Base-by-base conservation (phyloP, 768 basidiomycete genomes). In the Grammothele lineata region DNA sequence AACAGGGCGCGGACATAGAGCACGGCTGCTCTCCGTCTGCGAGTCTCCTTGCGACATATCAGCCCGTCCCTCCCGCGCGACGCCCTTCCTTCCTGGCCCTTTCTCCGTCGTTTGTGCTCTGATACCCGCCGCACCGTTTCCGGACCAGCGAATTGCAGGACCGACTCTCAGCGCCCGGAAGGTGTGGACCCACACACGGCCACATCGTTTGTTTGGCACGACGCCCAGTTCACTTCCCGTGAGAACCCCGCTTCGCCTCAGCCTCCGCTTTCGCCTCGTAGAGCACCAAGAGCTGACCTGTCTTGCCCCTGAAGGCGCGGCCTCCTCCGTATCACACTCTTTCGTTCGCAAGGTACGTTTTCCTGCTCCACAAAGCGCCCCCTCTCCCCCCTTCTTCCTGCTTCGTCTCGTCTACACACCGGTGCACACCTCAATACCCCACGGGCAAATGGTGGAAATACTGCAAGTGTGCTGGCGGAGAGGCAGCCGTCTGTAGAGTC, bases 291-390 rank as follows among this genome's bases (percentile, higher is more conserved):
- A 40, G 73, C 73, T 65, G 55, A 61, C 52, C 46, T 52, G 48
- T 48, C 48, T 37, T 38, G 44, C 51, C 47, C 47, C 39, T 58
- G 61, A 66, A 80, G 80, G 81, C 71, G 73, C 80, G 81, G 81
- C 81, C 78, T 80, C 81, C 80, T 83, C 80, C 80, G 79, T 72
- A 58, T 62, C 64, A 76, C 79, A 66, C 61, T 85, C 82, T 53
- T 81, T 83, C 67, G 43, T 44, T n/a, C 40, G 55, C 67, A 70
- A 78, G 76, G 81, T 81, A 53, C 50, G 71, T 63, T 19, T 55
- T 39, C 46, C 41, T 34, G 47, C 54, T 55, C 40, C 41, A n/a
- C n/a, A n/a, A n/a, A n/a, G n/a, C n/a, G n/a, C n/a, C n/a, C n/a
- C n/a, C n/a, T n/a, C n/a, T n/a, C n/a, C n/a, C n/a, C n/a, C n/a